Evolutionary conservation across 345 rosid species (phyloP), one percentile per base, ranked within the genome.

Genomic region (Gossypium mustelinum): DNA sequence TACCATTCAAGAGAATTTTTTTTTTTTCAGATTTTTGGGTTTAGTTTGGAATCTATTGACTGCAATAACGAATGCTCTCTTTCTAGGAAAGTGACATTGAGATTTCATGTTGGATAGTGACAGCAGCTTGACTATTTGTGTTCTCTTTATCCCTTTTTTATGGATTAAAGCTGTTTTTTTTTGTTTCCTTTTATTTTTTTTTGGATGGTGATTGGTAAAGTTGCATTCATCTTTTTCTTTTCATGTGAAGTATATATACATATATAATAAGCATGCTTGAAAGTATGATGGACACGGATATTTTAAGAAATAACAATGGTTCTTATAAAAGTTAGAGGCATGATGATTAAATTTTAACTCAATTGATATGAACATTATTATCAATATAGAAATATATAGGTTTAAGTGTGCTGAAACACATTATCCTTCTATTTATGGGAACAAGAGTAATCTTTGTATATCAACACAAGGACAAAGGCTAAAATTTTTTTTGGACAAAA

Each of bases 401-500:
- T 0, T 29, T 0, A 29, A 3, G 4, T 29, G 1, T 27, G 3
- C 0, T 27, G 0, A 29, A 29, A 0, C 1, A 4, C 0, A 29
- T 29, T 29, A 3, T 29, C 1, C 0, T 27, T 0, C 0, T 27
- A 27, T 27, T 3, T 3, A 29, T 2, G 27, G 0, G 3, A 0
- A 25, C 3, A 20, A 20, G 0, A 3, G 0, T 3, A 0, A 29
- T 29, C 34, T 0, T 29, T 29, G 0, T 29, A 3, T 29, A 5
- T 3, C 0, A 29, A 0, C 1, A 29, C 34, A 29, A 4, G 34
- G 34, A 29, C 34, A 29, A 29, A 29, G 5, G 0, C 27, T 4
- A 3, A 1, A 29, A 3, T 29, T 29, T 29, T 29, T 29, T 29
- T 29, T 0, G 0, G 25, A 0, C 0, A 29, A 0, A 29, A 34